Base-by-base conservation (phyloP, 139 green algal genomes). In the Tetraselmis striata region DNA sequence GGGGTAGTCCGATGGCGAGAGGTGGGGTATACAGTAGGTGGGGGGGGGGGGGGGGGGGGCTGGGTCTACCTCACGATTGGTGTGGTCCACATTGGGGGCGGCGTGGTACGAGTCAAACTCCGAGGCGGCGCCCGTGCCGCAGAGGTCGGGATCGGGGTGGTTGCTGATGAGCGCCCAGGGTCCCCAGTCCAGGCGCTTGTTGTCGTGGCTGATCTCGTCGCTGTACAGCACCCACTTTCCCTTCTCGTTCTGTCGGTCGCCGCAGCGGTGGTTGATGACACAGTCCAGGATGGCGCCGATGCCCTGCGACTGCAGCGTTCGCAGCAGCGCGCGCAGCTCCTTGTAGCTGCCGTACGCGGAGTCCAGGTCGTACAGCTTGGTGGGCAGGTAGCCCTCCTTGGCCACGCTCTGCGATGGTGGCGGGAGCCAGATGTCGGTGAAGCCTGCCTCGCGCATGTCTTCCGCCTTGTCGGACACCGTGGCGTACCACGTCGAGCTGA, bases 261-360 rank as follows among this genome's bases (percentile, higher is more conserved):
- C 82, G 77, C 82, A 86, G 30, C 82, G 80, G 77, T 86, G 82
- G 77, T 86, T 86, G 32, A 86, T 79, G 24, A 86, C 82, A 75
- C 45, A 79, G 77, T 86, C 82, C 18, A 80, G 31, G 75, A 86
- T 82, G 24, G 78, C 77, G 23, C 80, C 59, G 77, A 86, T 82
- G 26, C 79, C 79, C 32, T 82, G 79, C 1, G 79, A 32, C 31
- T 82, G 79, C 79, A 82, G 32, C 79, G 59, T 45, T 2, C 79
- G 30, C 79, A 82, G 79, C 32, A 82, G 32, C 27, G 79, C 79
- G 30, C 79, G 32, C 22, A 82, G 79, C 79, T 82, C 79, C 32
- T 76, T 82, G 79, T 82, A 76, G 79, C 5, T 31, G 22, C 82
- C 82, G 82, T 86, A 86, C 22, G 80, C 80, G 29, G 78, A 79